A percentile compares a stretch with the other conserved stretches of the same genome.
phyloP scores from a whole-genome alignment of 1,284 basidiomycete genomes.

The Cerrena zonata region DNA sequence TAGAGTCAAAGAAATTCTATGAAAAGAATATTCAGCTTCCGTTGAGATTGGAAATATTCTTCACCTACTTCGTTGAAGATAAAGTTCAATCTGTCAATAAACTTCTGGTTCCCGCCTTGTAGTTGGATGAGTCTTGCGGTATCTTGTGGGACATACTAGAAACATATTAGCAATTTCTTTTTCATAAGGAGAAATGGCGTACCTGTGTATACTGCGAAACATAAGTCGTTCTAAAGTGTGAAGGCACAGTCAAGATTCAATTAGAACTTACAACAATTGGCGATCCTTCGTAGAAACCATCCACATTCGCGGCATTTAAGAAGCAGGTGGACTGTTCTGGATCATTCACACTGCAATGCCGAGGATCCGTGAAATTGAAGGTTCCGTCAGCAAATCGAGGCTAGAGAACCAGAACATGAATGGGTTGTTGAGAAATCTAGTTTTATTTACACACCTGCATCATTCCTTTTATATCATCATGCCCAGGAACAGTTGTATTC shows the following conservation, averaged over 20 bases:
- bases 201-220: not conserved
- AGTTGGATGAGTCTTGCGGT: slow-evolving; percentile 53
- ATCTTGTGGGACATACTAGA: slow-evolving; percentile 56
- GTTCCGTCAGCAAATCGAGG: slow-evolving; percentile 55
- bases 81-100: slow-evolving; percentile 49
- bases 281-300: slow-evolving; percentile 63
- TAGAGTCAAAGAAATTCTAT: slow-evolving; percentile 48
- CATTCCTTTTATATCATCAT: slow-evolving; percentile 38
- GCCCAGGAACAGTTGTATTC: slow-evolving; percentile 44
- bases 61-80: slow-evolving; percentile 52
- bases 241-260: no score
- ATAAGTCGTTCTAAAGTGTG: no score
- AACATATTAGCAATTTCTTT: no score
- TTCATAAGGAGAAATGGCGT: no score
- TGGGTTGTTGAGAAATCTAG: not conserved
- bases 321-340: slow-evolving; percentile 54
- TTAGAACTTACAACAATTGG: slow-evolving; percentile 46
- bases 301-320: slow-evolving; percentile 49
- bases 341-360: slow-evolving; percentile 61
- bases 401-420: slow-evolving; percentile 25
- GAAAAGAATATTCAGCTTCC: not conserved
- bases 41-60: not conserved
- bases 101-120: slow-evolving; percentile 52
- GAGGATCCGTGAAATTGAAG: slow-evolving; percentile 60
- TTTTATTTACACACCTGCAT: slow-evolving; percentile 41